Percentiles rank a stretch among this genome's conserved stretches.
Conservation (phyloP, 2,329 filamentous ascomycete genomes). For the Erysiphe pisi region DNA sequence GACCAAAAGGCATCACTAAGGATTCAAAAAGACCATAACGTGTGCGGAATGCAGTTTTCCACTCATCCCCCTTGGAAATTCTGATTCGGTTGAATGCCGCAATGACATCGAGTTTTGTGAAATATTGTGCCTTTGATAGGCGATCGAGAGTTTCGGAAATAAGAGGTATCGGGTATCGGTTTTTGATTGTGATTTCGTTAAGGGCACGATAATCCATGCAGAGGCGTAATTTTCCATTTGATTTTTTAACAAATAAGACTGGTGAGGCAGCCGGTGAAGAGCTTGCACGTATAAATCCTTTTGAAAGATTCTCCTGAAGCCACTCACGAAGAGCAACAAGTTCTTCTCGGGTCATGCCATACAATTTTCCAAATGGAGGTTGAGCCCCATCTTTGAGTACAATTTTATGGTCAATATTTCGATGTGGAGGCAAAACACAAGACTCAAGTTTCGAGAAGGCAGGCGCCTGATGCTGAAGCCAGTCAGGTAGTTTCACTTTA, state of each 20-base stretch:
- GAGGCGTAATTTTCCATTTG: background rate
- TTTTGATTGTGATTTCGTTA: background rate
- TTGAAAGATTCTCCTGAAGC: background rate
- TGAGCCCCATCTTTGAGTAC: background rate
- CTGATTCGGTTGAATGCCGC: background rate
- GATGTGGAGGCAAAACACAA: background rate
- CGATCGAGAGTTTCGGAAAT: background rate
- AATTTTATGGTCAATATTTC: background rate
- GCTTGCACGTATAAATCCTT: background rate
- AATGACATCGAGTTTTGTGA: background rate
- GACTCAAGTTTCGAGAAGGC: background rate
- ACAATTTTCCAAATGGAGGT: background rate
- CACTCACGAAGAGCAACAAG: background rate
- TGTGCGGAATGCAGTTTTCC: background rate
- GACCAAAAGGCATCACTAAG: background rate
- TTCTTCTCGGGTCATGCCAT: background rate
- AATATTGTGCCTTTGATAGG: too few relatives aligned
- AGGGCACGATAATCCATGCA: background rate
- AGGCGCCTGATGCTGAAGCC: background rate
- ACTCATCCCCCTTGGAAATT: background rate
- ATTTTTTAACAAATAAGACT: background rate
- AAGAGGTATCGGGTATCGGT: conserved; percentile 26
- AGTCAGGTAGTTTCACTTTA: background rate
- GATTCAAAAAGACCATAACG: background rate
- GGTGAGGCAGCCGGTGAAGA: background rate